A percentile compares a stretch with the other conserved stretches of the same genome.
These are phyloP conservation scores for Lactarius quietus DNA, from an alignment of 768 basidiomycete species.

Conservation along the genomic window DNA sequence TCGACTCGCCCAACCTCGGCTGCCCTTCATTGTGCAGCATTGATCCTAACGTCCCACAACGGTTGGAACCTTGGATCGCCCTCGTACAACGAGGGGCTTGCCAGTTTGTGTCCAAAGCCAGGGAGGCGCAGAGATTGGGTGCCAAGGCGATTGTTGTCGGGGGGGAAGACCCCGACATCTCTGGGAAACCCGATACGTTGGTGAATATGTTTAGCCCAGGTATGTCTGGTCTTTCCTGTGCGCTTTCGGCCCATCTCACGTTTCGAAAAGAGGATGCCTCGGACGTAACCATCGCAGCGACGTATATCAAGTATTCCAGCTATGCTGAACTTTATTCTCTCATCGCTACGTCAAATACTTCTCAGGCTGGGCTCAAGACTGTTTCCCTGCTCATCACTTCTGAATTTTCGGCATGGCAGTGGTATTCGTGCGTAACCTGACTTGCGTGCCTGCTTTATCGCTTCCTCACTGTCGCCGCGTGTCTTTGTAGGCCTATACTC, in stretches of 20 bases:
- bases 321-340: slow-evolving; percentile 68
- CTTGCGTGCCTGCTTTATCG: slow-evolving; percentile 7
- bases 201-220: slow-evolving; percentile 94
- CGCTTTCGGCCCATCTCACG: slow-evolving; percentile 9
- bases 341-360: slow-evolving; percentile 70
- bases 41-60: slow-evolving; percentile 54
- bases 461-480: slow-evolving; percentile 15
- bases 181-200: slow-evolving; percentile 68
- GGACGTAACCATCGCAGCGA: slow-evolving; percentile 78
- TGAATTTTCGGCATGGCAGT: slow-evolving; percentile 84
- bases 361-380: slow-evolving; percentile 72
- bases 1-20: slow-evolving; percentile 43
- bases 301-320: slow-evolving; percentile 84
- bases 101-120: slow-evolving; percentile 84
- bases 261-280: slow-evolving; percentile 67
- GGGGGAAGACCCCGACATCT: slow-evolving; percentile 63
- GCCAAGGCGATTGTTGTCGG: slow-evolving; percentile 92
- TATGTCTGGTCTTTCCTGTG: slow-evolving; percentile 34
- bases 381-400: slow-evolving; percentile 74
- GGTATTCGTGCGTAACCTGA: slow-evolving; percentile 70
- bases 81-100: slow-evolving; percentile 87
- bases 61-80: slow-evolving; percentile 80
- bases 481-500: slow-evolving; percentile 61
- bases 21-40: slow-evolving; percentile 65
- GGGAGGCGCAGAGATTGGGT: slow-evolving; percentile 52